Evolutionary conservation across 1,284 basidiomycete species (phyloP).

Genomic region (Butyriboletus appendiculatus): DNA sequence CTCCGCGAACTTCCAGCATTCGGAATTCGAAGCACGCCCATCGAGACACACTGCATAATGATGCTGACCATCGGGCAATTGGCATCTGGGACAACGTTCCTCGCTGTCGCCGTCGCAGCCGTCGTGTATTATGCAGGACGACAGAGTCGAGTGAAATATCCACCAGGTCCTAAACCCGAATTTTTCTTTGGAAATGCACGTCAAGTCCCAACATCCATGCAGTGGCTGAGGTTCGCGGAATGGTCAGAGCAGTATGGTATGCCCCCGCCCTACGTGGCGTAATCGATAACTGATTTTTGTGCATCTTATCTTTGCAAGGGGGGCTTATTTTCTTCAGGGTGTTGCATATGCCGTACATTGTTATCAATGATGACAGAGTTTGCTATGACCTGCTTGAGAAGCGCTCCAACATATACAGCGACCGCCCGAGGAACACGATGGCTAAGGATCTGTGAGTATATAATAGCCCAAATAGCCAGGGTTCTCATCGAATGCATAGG

Average conservation of each 20-base stretch:
- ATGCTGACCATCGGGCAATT: not conserved
- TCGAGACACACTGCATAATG: not conserved
- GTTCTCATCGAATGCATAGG: not conserved
- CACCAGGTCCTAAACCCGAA: too few relatives aligned
- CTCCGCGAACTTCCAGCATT: not conserved
- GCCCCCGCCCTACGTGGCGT: not conserved
- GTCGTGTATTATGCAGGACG: not conserved
- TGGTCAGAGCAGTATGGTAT: not conserved
- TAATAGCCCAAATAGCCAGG: not conserved
- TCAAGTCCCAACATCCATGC: not conserved
- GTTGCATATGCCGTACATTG: not conserved
- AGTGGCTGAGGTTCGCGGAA: not conserved
- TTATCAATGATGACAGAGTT: not conserved
- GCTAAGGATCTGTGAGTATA: not conserved
- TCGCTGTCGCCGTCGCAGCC: not conserved
- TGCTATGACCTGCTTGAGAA: too few relatives aligned
- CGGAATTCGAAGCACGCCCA: not conserved
- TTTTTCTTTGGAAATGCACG: not conserved
- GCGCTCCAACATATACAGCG: not conserved
- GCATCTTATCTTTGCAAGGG: not conserved
- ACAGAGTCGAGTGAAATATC: not conserved
- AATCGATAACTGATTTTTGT: not conserved
- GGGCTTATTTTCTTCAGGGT: not conserved
- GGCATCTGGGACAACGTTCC: not conserved
- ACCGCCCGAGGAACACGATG: not conserved